Evolutionary conservation across 371 early-diverging fungal species (phyloP).

Genomic region (Haplosporangium sp.): DNA sequence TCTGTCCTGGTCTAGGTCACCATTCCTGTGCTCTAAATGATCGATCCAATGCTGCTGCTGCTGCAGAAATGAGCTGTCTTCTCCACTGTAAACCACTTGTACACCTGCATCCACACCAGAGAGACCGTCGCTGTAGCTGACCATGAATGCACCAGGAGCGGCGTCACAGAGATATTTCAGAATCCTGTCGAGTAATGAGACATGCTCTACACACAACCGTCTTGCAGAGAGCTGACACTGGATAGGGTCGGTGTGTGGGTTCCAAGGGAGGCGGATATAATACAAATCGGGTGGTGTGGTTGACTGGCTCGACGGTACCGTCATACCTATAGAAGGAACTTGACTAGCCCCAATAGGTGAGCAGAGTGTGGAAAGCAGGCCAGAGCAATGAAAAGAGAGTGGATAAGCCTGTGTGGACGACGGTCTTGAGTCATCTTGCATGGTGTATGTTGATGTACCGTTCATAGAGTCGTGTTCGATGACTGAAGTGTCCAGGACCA

Average conservation of each 20-base stretch:
- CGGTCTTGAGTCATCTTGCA: neutral
- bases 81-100: conserved; percentile 37
- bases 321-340: too few species aligned
- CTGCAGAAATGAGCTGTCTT: conserved; percentile 13
- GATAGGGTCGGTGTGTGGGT: conserved; percentile 26
- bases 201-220: conserved; percentile 25
- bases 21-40: conserved; percentile 18
- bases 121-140: conserved; percentile 38
- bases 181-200: conserved; percentile 27
- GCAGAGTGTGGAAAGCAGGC: too few species aligned
- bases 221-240: conserved; percentile 40
- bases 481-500: conserved; percentile 22
- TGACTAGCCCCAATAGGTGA: too few species aligned
- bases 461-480: neutral
- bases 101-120: conserved; percentile 40
- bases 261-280: conserved; percentile 31
- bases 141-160: conserved; percentile 33
- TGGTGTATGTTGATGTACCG: neutral
- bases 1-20: neutral
- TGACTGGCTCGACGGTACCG: too few species aligned
- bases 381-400: too few species aligned
- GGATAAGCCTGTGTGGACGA: neutral
- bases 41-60: neutral
- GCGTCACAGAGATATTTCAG: conserved; percentile 41
- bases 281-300: conserved; percentile 7